Evolutionary conservation across 2,329 filamentous ascomycete species (phyloP), one percentile per base, ranked within the genome.

Genomic region (Ophiosphaerella korrae): DNA sequence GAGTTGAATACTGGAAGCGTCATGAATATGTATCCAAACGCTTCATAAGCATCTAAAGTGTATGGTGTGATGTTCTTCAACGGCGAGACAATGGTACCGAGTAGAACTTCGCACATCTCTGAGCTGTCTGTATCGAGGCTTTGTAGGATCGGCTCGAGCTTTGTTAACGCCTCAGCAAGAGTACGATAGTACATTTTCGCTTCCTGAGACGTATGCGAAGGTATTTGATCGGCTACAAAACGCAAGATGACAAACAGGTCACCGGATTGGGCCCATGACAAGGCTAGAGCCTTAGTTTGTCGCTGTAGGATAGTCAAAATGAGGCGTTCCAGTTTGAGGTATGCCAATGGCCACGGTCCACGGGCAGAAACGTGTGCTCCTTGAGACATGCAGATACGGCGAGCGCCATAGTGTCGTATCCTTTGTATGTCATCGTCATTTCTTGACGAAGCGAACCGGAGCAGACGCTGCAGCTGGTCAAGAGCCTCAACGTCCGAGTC

Each of bases 21-120:
- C 46, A 84, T 68, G 57, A 82, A 81, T 26, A 68, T 72, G 43
- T 63, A 60, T 7, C 68, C 71, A 57, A 74, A 74, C 32, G 70
- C 65, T 49, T 74, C 72, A 52, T 75, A 75, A 12, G 70, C 71
- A 18, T 71, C 66, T 47, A 71, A 42, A 3, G 71, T 73, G 36
- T 73, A 67, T 33, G 67, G 63, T 18, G 70, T 71, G 12, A 75
- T 61, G 34, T 55, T 61, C 12, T 51, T 66, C 37, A 76, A 50
- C 2, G 74, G 74, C 2, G 58, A 60, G 5, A 70, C 48, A 12
- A 68, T 45, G 1, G 68, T 62, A 7, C 55, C 57, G 11, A 67
- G 43, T 12, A 73, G 38, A 14, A 52, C 18, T 0, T 64, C 45
- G 34, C 59, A 54, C 13, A 50, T 39, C 7, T 50, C 33, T 41